Evolutionary conservation across 345 rosid genomes (phyloP), one percentile per base, ranked within the genome.

Genomic region (Odontarrhena argentea): DNA sequence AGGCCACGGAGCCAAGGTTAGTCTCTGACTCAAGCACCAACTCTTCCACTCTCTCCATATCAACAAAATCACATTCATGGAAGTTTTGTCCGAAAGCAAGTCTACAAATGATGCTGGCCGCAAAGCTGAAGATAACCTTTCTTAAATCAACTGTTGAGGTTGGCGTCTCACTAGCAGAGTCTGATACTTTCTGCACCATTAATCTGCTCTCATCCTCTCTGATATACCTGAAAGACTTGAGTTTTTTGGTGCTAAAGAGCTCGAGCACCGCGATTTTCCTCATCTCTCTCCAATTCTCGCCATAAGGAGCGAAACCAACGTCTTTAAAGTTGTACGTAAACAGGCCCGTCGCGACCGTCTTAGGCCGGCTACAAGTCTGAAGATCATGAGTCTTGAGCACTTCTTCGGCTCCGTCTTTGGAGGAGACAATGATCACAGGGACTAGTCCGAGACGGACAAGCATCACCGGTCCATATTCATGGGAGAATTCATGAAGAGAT

Each of bases 71-170:
- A 5, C 80, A 63, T 15, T 65, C 79, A 8, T 47, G 50, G 48
- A 81, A 81, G 8, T 41, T 78, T 43, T 59, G 61, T 46, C 85
- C 82, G 14, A 76, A 81, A 30, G 77, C 59, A 55, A 69, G 73
- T 34, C 80, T 74, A 49, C 65, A 76, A 7, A 76, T 14, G 65
- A 78, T 66, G 41, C 73, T 63, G 3, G 74, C 82, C 5, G 66
- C 30, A 8, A 60, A 60, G 37, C 60, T 36, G 63, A 60, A 65
- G 8, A 67, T 67, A n/a, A 53, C 50, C 37, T 74, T 74, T 25
- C 73, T 78, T 15, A 76, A 50, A 52, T 64, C 18, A 6, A 75
- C 67, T 42, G 74, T 58, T 51, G 78, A 44, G 28, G 44, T 15
- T 9, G 54, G 56, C 57, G 50, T 67, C 18, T 63, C 69, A 40